phyloP scores from a whole-genome alignment of 495 filamentous ascomycete genomes.

The Neurospora africana region DNA sequence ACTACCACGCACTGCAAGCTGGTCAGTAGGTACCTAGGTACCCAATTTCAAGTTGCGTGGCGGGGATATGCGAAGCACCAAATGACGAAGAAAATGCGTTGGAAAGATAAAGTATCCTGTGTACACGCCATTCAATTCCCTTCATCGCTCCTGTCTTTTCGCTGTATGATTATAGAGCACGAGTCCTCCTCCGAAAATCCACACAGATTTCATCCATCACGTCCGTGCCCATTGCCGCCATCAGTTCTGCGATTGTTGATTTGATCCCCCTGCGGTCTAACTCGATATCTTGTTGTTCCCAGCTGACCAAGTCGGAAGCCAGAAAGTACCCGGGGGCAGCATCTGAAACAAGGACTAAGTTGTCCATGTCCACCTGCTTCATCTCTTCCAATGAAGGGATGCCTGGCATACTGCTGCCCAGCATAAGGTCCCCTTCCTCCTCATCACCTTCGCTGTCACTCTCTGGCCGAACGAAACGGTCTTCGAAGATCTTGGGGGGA shows the following conservation, averaged over 20 bases:
- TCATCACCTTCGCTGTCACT: constrained; percentile 9
- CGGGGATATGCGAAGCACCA: not conserved
- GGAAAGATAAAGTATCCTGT: not conserved
- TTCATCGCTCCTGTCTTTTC: not conserved
- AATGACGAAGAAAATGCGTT: not conserved
- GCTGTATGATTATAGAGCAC: not conserved
- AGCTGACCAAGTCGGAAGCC: constrained; percentile 50
- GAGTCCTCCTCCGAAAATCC: constrained; percentile 14
- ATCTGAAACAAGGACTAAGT: constrained; percentile 29
- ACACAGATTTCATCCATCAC: constrained; percentile 46
- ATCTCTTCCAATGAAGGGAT: constrained; percentile 57
- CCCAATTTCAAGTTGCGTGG: too few species aligned
- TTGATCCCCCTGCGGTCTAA: constrained; percentile 44
- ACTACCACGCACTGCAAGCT: not conserved
- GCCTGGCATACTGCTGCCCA: constrained; percentile 66
- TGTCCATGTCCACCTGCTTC: constrained; percentile 49
- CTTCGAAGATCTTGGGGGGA: not conserved
- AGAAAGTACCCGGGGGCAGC: constrained; percentile 17
- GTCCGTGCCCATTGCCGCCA: constrained; percentile 63
- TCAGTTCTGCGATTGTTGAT: constrained; percentile 62
- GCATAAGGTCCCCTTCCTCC: constrained; percentile 46
- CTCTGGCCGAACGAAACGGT: not conserved
- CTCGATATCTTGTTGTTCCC: constrained; percentile 49
- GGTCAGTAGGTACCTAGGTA: too few species aligned
- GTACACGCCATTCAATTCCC: not conserved